Conservation (phyloP, 1,139 yeast species). For the Debaryomycetaceae sp. region DNA sequence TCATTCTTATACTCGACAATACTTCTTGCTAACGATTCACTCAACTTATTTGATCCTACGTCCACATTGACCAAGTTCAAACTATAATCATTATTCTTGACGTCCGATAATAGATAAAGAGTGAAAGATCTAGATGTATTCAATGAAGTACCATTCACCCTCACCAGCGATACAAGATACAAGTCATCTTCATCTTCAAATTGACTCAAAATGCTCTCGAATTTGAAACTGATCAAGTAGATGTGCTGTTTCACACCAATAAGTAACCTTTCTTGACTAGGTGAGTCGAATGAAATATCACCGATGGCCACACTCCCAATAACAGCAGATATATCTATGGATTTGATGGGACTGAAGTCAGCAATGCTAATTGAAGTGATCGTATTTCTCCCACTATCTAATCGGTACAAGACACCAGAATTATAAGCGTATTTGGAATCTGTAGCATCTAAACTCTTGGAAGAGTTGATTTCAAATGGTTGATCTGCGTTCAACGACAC, state of each 20-base stretch:
- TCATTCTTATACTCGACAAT: slow-evolving; percentile 19
- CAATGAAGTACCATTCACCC: slow-evolving; percentile 41
- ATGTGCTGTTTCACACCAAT: slow-evolving; percentile 37
- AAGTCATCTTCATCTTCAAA: slow-evolving; percentile 24
- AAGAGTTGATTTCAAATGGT: slow-evolving; percentile 18
- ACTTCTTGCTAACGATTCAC: slow-evolving; percentile 72
- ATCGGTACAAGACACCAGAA: slow-evolving; percentile 25
- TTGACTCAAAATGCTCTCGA: slow-evolving; percentile 40
- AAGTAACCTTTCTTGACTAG: slow-evolving; percentile 45
- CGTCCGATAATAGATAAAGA: slow-evolving; percentile 39
- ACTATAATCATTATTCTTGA: slow-evolving; percentile 41
- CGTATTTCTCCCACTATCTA: slow-evolving; percentile 12
- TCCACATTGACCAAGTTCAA: slow-evolving; percentile 51
- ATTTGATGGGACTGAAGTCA: slow-evolving; percentile 18
- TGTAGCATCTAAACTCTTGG: slow-evolving; percentile 5
- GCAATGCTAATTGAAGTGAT: slow-evolving; percentile 20
- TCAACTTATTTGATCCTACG: slow-evolving; percentile 67
- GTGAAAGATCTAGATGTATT: slow-evolving; percentile 40
- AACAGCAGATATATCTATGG: slow-evolving; percentile 19
- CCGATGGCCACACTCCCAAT: slow-evolving; percentile 6
- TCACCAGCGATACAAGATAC: slow-evolving; percentile 31
- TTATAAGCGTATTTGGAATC: slow-evolving; percentile 19
- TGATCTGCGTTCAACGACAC: slow-evolving; percentile 20
- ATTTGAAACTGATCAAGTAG: slow-evolving; percentile 43
- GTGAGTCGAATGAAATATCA: slow-evolving; percentile 26